A percentile compares a stretch with the other conserved stretches of the same genome.
Conservation (phyloP, 805 yeast species). For the Metschnikowia reukaufii region DNA sequence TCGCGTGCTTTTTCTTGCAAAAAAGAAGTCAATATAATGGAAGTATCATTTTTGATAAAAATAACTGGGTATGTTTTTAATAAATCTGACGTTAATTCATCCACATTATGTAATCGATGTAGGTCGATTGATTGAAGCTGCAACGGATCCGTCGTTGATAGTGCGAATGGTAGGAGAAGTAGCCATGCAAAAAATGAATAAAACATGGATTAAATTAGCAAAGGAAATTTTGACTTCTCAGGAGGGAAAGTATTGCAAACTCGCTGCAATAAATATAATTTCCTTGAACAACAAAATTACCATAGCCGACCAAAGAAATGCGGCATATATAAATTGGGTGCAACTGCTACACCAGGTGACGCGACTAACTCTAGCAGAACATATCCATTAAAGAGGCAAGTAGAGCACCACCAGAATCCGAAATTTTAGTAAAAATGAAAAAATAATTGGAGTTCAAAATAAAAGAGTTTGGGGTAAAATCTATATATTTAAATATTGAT, state of each 20-base stretch:
- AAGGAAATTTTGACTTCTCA: no score
- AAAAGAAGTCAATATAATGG: slow-evolving; percentile 4
- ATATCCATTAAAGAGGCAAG: no score
- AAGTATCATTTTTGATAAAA: slow-evolving; percentile 10
- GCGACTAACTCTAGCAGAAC: not conserved
- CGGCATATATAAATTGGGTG: not conserved
- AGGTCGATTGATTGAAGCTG: slow-evolving; percentile 8
- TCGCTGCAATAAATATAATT: no score
- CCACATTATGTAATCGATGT: slow-evolving; percentile 2
- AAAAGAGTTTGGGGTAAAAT: no score
- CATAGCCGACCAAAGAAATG: not conserved
- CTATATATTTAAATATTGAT: no score
- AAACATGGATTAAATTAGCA: not conserved
- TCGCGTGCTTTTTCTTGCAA: slow-evolving; percentile 1
- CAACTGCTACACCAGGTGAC: not conserved
- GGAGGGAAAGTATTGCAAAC: not conserved
- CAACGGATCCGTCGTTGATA: slow-evolving; percentile 5
- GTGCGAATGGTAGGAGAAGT: not conserved
- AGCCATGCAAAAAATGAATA: not conserved
- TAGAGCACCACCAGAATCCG: no score
- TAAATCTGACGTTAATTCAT: slow-evolving; percentile 5
- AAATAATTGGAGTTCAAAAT: no score
- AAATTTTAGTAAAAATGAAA: no score
- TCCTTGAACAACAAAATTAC: no score
- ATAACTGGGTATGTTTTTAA: slow-evolving; percentile 9